Base-by-base conservation (phyloP, 148 eudicot species). In the Silene uniflora region DNA sequence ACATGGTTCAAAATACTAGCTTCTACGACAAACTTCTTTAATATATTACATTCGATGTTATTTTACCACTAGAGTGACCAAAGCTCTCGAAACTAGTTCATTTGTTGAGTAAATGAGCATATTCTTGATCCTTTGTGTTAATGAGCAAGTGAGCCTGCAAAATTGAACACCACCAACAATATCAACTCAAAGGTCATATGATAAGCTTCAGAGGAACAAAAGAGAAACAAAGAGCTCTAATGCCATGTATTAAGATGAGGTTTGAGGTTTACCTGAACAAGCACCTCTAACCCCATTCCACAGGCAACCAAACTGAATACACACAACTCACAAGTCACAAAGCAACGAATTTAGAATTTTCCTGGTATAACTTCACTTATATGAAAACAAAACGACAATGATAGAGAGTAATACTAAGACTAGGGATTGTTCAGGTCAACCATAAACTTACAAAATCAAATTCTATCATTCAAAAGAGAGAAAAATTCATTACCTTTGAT, bases 271-370 rank as follows among this genome's bases (percentile, higher is more conserved):
- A 94, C 98, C 98, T 94, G 92, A 81, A 90, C 89, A 76, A 94
- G 91, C 54, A 91, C 89, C 79, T 73, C 80, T 77, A 94, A 85
- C 86, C 90, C 89, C 72, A 94, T 86, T 29, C 97, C 93, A 84
- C 96, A 90, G 67, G 87, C 86, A 73, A 91, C 87, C 98, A 96
- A 94, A 76, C 85, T 81, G 78, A 92, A 92, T 59, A 94, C 13
- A 70, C 35, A 14, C 12, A 3, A 49, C 11, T 2, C n/a, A n/a
- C n/a, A n/a, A n/a, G n/a, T n/a, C n/a, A n/a, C 1, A 27, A 1
- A 47, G 11, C 73, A 47, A 59, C 60, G 19, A 19, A n/a, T 46
- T 44, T 66, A 66, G 22, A 59, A 49, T 4, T 19, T 46, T 11
- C 7, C 8, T 22, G 13, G 32, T 19, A 35, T 3, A 10, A 21